These are phyloP conservation scores for Diaporthe vaccinii DNA, from an alignment of 2,329 filamentous ascomycete genomes.

Conservation along the genomic window DNA sequence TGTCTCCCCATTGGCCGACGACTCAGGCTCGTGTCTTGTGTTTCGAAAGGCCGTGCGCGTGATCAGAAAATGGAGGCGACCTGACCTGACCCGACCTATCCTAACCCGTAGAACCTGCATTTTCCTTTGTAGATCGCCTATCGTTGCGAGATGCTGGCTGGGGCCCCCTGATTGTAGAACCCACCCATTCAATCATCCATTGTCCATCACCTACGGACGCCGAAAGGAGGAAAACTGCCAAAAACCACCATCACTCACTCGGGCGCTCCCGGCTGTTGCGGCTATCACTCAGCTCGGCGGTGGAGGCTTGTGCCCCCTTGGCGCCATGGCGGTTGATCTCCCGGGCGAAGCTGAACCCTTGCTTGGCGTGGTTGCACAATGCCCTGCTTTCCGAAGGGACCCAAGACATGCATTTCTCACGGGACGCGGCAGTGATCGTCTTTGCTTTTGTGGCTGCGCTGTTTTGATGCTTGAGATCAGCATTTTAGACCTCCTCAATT, in stretches of 20 bases:
- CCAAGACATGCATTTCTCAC: not conserved
- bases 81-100: not conserved
- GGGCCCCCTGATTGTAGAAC: not conserved
- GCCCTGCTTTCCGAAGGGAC: not conserved
- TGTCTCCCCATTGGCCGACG: slow-evolving; percentile 9
- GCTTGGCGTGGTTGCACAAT: not conserved
- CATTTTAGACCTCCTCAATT: not conserved
- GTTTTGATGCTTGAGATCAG: not conserved
- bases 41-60: slow-evolving; percentile 23
- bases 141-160: too few species aligned
- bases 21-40: slow-evolving; percentile 13
- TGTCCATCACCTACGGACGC: not conserved
- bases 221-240: not conserved
- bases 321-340: slow-evolving; percentile 32
- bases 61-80: slow-evolving; percentile 2
- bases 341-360: slow-evolving; percentile 19
- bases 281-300: slow-evolving; percentile 29
- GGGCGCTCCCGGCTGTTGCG: slow-evolving; percentile 27
- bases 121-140: not conserved
- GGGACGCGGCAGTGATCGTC: slow-evolving; percentile 2
- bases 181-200: not conserved
- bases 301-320: slow-evolving; percentile 10
- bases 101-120: not conserved
- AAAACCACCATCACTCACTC: not conserved
- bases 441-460: not conserved